Conservation (phyloP, 1,139 yeast genomes). For the Sugiyamaella xylanicola region DNA sequence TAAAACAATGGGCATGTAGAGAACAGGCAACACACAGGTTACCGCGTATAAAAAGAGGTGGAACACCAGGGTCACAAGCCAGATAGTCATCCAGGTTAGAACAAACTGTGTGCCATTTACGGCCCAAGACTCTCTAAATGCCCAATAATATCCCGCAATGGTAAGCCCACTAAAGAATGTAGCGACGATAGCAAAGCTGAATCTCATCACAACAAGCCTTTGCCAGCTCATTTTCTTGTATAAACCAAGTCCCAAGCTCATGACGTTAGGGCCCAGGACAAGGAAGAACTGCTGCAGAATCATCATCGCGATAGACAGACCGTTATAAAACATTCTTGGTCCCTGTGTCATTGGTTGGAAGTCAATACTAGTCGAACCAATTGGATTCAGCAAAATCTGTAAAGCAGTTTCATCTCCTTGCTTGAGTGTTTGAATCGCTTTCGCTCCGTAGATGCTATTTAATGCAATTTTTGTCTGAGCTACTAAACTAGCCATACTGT, state of each 20-base stretch:
- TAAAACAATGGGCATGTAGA: conserved; percentile 21
- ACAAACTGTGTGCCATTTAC: conserved; percentile 30
- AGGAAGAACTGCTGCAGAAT: conserved; percentile 27
- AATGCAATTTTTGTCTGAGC: conserved; percentile 9
- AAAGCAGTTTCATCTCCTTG: conserved; percentile 12
- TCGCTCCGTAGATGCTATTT: conserved; percentile 15
- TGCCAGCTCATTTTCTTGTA: conserved; percentile 18
- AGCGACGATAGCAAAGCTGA: conserved; percentile 10
- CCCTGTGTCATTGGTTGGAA: conserved; percentile 25
- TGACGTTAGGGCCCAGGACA: conserved; percentile 22
- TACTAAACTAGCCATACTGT: conserved; percentile 16
- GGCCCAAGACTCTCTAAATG: conserved; percentile 27
- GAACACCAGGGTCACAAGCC: conserved; percentile 20
- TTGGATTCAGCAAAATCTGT: conserved; percentile 21
- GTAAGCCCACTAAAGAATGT: conserved; percentile 21
- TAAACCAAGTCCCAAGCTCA: conserved; percentile 14
- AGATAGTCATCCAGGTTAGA: conserved; percentile 26
- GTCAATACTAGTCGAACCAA: conserved; percentile 18
- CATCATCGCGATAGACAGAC: conserved; percentile 25
- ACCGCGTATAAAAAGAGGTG: conserved; percentile 16
- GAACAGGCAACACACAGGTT: conserved; percentile 21
- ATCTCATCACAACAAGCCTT: conserved; percentile 7
- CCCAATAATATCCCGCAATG: conserved; percentile 27
- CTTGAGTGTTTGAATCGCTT: conserved; percentile 7
- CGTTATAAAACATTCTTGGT: conserved; percentile 22